Evolutionary conservation across 768 basidiomycete species (phyloP).

Genomic region (Serpula lacrymans): DNA sequence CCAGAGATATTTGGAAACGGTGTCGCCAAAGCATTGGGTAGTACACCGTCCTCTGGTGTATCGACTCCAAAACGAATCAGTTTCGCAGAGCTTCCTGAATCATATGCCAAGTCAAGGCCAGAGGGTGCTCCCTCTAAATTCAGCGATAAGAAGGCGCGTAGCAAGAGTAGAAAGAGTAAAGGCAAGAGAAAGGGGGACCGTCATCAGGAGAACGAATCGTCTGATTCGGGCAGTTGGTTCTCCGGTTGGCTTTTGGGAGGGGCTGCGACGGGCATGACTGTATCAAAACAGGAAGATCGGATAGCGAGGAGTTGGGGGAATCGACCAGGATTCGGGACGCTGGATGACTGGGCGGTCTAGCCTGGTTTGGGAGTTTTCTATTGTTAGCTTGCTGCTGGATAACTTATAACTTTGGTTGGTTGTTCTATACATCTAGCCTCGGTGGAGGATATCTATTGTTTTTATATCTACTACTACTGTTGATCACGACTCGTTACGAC

Average conservation of each 20-base stretch:
- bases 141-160: conserved; percentile 22
- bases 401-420: no score
- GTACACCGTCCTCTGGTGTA: conserved; percentile 45
- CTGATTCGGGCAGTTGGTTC: conserved; percentile 19
- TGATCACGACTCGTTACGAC: conserved; percentile 1
- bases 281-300: conserved; percentile 40
- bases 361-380: not conserved
- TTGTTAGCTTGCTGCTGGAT: no score
- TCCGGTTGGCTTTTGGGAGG: conserved; percentile 20
- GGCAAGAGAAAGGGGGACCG: conserved; percentile 32
- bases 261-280: conserved; percentile 10
- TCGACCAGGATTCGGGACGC: conserved; percentile 34
- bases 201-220: conserved; percentile 18
- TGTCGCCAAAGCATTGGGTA: conserved; percentile 29
- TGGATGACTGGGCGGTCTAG: conserved; percentile 59
- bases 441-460: no score
- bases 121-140: conserved; percentile 28
- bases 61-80: conserved; percentile 75
- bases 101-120: conserved; percentile 42
- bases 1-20: conserved; percentile 25
- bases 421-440: no score
- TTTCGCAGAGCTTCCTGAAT: conserved; percentile 73
- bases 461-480: no score
- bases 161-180: conserved; percentile 25
- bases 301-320: conserved; percentile 48